Base-by-base conservation (phyloP, 768 basidiomycete genomes). In the Lanmaoa rubissima region DNA sequence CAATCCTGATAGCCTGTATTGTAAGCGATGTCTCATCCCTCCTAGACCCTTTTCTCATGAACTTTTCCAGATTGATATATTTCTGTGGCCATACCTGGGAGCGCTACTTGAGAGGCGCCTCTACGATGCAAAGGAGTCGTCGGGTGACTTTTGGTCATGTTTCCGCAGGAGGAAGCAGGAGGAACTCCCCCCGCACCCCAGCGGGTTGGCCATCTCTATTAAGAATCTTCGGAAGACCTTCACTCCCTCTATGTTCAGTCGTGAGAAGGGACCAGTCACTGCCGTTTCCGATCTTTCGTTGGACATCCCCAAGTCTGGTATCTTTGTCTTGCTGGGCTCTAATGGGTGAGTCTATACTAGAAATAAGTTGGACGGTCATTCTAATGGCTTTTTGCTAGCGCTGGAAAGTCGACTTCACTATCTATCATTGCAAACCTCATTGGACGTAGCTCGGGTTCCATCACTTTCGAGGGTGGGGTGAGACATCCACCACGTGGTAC, bases 271-370 rank as follows among this genome's bases (percentile, higher is more conserved):
- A 7, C 60, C 65, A 4, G 81, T 91, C 6, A 82, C 79, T 10
- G 90, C 90, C 2, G 79, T 92, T 31, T 73, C 75, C 2, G 82
- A 88, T 57, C 79, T 92, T 31, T 83, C 82, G 6, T 68, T 92
- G 40, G 80, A 87, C 60, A 78, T 92, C 12, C 90, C 90, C 2
- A 83, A 83, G 62, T 76, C 73, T 7, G 88, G 89, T 9, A 89
- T 91, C n/a, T 91, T 84, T 63, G 88, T 90, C 31, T 74, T 92
- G 10, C 73, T 91, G 12, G 90, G 89, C 28, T 84, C 88, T 2
- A 88, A 89, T 58, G 87, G 86, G 84, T 75, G 26, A 34, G 73
- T 64, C 1, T 28, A n/a, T n/a, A 3, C n/a, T 13, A 2, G 19
- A 10, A 31, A 32, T 32, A 8, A 4, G 6, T 49, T 43, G 5